Percentiles rank a stretch among this genome's conserved stretches.
Conservation (phyloP, 495 filamentous ascomycete species). For the Xylaria grammica region DNA sequence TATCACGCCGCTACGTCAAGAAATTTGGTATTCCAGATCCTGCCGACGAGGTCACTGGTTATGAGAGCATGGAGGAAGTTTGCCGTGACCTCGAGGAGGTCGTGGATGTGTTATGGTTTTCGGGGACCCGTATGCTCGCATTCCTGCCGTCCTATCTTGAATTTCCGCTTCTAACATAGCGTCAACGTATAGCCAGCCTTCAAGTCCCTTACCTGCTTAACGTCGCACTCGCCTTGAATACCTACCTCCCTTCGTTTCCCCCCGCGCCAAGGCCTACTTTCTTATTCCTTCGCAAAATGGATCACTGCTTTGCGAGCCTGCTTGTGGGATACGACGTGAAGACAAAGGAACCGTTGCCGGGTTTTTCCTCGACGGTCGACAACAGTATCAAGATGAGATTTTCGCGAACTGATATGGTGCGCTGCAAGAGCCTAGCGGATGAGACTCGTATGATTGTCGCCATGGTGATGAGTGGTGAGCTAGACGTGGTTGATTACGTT, state of each 20-base stretch:
- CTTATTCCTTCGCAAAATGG: constrained; percentile 72
- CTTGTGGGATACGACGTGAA: constrained; percentile 69
- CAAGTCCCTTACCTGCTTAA: constrained; percentile 83
- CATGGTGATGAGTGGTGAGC: constrained; percentile 60
- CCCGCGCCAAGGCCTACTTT: constrained; percentile 71
- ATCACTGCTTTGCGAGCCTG: constrained; percentile 75
- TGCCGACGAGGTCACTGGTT: constrained; percentile 63
- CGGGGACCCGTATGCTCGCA: constrained; percentile 72
- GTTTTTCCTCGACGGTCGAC: constrained; percentile 63
- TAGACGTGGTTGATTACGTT: constrained; percentile 35
- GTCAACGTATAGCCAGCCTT: constrained; percentile 63
- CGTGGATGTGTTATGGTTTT: constrained; percentile 81
- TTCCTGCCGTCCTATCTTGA: constrained; percentile 11
- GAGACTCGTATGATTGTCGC: constrained; percentile 68
- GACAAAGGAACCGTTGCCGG: constrained; percentile 67
- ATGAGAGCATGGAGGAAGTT: constrained; percentile 70
- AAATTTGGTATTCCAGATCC: constrained; percentile 65
- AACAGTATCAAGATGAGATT: constrained; percentile 33
- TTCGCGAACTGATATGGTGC: constrained; percentile 79
- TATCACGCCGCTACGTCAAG: constrained; percentile 76
- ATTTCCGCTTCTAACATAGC: constrained; percentile 1
- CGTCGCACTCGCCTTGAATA: constrained; percentile 70
- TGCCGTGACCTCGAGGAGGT: constrained; percentile 71
- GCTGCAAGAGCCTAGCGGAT: constrained; percentile 78
- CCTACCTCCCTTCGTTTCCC: constrained; percentile 68